Percentiles rank a stretch among this genome's conserved stretches.
Evolutionary conservation across 2,329 filamentous ascomycete species (phyloP).

Genomic region (Talaromyces atroroseus): DNA sequence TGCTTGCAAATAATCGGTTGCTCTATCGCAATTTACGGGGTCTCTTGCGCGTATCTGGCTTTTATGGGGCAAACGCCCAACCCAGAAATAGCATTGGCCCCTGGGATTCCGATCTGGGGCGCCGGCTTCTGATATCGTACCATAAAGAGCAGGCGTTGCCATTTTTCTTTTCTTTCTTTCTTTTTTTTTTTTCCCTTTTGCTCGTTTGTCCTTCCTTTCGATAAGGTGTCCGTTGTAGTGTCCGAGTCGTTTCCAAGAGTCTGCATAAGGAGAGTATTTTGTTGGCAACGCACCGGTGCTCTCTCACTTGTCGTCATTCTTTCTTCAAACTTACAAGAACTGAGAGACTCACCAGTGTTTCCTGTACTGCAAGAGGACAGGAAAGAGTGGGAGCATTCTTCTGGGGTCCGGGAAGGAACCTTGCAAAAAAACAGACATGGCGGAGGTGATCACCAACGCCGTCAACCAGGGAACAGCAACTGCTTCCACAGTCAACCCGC

Average conservation of each 20-base stretch:
- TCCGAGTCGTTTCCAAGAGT: not conserved
- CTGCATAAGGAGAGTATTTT: not conserved
- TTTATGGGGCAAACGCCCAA: not conserved
- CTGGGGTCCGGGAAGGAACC: not conserved
- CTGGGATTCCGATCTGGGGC: not conserved
- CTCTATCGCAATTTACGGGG: constrained; percentile 8
- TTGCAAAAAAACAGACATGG: not conserved
- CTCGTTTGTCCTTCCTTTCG: not conserved
- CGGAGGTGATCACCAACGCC: not conserved
- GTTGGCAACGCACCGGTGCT: too few species aligned
- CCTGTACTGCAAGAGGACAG: not conserved
- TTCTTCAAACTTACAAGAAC: not conserved
- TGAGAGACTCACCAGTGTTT: not conserved
- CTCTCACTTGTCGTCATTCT: not conserved
- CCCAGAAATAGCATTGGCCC: constrained; percentile 4
- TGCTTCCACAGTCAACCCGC: constrained; percentile 1
- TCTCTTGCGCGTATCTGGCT: not conserved
- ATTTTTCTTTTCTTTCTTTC: not conserved
- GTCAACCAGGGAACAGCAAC: not conserved
- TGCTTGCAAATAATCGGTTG: not conserved
- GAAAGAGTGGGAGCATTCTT: not conserved
- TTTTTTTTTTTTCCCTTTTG: not conserved
- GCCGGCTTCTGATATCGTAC: not conserved
- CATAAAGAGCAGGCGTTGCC: not conserved
- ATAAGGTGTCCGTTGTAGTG: not conserved